Evolutionary conservation across 2,329 filamentous ascomycete genomes (phyloP).

Genomic region (Penicillium psychrosexuale): DNA sequence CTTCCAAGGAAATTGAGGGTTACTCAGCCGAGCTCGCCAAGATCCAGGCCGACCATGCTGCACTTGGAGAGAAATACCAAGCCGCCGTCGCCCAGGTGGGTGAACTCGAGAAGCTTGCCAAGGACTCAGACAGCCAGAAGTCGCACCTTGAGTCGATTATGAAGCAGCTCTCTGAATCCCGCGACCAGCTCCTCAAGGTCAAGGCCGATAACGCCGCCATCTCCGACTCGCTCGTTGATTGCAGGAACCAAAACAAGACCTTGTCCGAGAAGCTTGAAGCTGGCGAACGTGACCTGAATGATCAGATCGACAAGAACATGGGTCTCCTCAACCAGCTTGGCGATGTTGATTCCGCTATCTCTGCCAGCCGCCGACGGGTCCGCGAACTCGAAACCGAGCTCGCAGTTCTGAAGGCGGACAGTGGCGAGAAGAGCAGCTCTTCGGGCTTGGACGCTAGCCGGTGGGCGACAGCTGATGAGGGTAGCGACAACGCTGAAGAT

Average conservation of each 20-base stretch:
- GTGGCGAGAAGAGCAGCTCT: constrained; percentile 27
- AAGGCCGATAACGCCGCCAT: constrained; percentile 31
- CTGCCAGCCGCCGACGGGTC: constrained; percentile 35
- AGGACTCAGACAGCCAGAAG: constrained; percentile 70
- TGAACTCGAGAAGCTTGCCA: constrained; percentile 77
- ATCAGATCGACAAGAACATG: constrained; percentile 44
- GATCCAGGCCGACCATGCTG: constrained; percentile 41
- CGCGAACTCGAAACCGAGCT: constrained; percentile 42
- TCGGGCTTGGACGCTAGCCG: constrained; percentile 40
- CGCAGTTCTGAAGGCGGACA: constrained; percentile 35
- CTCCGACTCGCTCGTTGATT: constrained; percentile 33
- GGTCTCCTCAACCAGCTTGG: constrained; percentile 39
- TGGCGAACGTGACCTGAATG: constrained; percentile 37
- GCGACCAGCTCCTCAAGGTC: constrained; percentile 34
- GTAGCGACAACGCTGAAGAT: constrained; percentile 30
- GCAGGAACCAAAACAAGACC: constrained; percentile 27
- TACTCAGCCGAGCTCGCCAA: constrained; percentile 49
- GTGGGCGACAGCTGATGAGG: constrained; percentile 39
- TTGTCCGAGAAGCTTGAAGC: constrained; percentile 35
- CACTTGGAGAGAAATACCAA: constrained; percentile 44
- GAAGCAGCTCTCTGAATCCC: constrained; percentile 45
- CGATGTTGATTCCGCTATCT: constrained; percentile 38
- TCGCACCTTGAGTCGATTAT: constrained; percentile 64
- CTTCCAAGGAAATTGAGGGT: constrained; percentile 23
- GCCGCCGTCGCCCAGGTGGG: constrained; percentile 59